phyloP scores from a whole-genome alignment of 306 rosid species.

The Hippophae gyantsensis region DNA sequence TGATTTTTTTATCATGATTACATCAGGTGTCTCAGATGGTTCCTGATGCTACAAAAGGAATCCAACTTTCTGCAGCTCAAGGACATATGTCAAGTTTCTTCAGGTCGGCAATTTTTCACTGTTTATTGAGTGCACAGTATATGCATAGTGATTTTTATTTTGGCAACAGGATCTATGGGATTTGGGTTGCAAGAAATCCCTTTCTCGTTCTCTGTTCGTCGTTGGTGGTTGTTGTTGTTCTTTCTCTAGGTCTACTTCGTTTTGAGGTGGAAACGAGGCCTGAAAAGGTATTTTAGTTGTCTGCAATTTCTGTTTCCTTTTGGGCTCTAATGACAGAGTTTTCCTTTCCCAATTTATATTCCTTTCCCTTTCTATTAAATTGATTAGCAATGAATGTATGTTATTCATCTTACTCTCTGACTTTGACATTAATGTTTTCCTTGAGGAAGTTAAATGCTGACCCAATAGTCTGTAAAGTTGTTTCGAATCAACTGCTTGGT shows the following conservation, averaged over 20 bases:
- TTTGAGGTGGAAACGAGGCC: slow-evolving; percentile 88
- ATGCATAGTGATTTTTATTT: slow-evolving; percentile 5
- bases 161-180: slow-evolving; percentile 59
- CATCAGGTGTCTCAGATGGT: slow-evolving; percentile 34
- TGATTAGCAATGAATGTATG: too few species aligned
- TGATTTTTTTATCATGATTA: slow-evolving; percentile 15
- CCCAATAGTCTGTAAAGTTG: too few species aligned
- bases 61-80: slow-evolving; percentile 58
- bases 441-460: too few species aligned
- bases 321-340: too few species aligned
- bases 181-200: slow-evolving; percentile 81
- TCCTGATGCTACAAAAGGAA: slow-evolving; percentile 28
- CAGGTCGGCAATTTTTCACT: slow-evolving; percentile 48
- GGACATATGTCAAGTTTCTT: slow-evolving; percentile 62
- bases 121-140: slow-evolving; percentile 4
- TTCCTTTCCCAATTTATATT: too few species aligned
- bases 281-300: slow-evolving; percentile 50
- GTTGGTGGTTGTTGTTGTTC: slow-evolving; percentile 60
- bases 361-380: too few species aligned
- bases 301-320: too few species aligned
- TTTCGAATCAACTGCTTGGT: too few species aligned
- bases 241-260: slow-evolving; percentile 64
- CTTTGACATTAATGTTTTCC: too few species aligned
- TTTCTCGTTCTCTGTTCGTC: slow-evolving; percentile 63
- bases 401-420: too few species aligned